Conservation (phyloP, 768 basidiomycete genomes). For the Macrolepiota fuliginosa region DNA sequence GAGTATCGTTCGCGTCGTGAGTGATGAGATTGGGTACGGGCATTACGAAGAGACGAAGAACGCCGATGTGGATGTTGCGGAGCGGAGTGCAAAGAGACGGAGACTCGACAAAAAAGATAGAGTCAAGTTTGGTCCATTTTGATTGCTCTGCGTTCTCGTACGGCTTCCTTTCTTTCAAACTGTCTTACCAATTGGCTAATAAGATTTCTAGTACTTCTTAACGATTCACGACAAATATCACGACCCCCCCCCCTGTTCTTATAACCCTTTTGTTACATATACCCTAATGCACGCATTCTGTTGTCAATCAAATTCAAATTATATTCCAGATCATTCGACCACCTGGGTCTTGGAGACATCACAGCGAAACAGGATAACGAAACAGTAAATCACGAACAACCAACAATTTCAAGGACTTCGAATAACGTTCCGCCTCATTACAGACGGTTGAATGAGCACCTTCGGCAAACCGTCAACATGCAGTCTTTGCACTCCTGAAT, state of each 20-base stretch:
- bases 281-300: not conserved
- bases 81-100: conserved; percentile 10
- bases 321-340: not conserved
- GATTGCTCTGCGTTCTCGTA: not conserved
- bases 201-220: not conserved
- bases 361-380: not conserved
- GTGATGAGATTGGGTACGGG: not conserved
- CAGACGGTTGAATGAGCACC: conserved; percentile 16
- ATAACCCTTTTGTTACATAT: not conserved
- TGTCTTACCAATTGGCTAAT: not conserved
- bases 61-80: not conserved
- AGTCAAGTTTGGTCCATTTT: conserved; percentile 6
- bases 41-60: not conserved
- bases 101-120: conserved; percentile 1
- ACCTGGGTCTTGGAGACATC: not conserved
- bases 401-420: not conserved
- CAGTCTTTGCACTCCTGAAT: conserved; percentile 16
- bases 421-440: not conserved
- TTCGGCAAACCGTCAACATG: conserved; percentile 14
- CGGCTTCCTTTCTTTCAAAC: not conserved
- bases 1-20: not conserved
- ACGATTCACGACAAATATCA: not conserved
- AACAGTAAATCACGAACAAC: not conserved
- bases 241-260: not conserved
- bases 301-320: not conserved